Conservation (phyloP, 768 basidiomycete species). For the Pleurotus ostreatus region DNA sequence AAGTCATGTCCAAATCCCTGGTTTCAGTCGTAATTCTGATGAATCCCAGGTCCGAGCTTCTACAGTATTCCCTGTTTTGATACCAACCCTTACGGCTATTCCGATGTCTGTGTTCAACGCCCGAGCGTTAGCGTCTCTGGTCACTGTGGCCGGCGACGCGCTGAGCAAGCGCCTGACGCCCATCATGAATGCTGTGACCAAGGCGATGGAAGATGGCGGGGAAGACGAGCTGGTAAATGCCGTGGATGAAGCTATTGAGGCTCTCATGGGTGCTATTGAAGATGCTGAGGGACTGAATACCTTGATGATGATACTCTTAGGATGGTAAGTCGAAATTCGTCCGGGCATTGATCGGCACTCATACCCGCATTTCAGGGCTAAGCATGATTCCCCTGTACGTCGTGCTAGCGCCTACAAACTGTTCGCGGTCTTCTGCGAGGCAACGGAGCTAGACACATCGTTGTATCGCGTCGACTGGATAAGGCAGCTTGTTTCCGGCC, state of each 20-base stretch:
- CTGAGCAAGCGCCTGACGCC: constrained; percentile 78
- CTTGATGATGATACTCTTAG: constrained; percentile 82
- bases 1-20: constrained; percentile 23
- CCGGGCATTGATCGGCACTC: neutral
- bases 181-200: constrained; percentile 77
- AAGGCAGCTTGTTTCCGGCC: constrained; percentile 75
- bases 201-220: constrained; percentile 61
- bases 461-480: constrained; percentile 94
- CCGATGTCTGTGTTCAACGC: constrained; percentile 97
- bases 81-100: constrained; percentile 84
- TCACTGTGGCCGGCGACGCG: constrained; percentile 90
- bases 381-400: constrained; percentile 62
- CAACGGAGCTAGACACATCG: constrained; percentile 74
- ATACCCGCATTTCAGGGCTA: constrained; percentile 56
- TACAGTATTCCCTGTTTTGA: constrained; percentile 95
- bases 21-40: constrained; percentile 5
- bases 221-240: constrained; percentile 70
- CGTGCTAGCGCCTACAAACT: constrained; percentile 77
- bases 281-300: constrained; percentile 89
- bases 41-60: constrained; percentile 74
- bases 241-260: constrained; percentile 69
- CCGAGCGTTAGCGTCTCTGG: constrained; percentile 82
- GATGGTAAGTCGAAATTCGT: constrained; percentile 56
- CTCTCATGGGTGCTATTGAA: constrained; percentile 71
- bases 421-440: constrained; percentile 81